These are phyloP conservation scores for Hypoxylon sp. DNA, from an alignment of 2,329 filamentous ascomycete species.

Conservation along the genomic window DNA sequence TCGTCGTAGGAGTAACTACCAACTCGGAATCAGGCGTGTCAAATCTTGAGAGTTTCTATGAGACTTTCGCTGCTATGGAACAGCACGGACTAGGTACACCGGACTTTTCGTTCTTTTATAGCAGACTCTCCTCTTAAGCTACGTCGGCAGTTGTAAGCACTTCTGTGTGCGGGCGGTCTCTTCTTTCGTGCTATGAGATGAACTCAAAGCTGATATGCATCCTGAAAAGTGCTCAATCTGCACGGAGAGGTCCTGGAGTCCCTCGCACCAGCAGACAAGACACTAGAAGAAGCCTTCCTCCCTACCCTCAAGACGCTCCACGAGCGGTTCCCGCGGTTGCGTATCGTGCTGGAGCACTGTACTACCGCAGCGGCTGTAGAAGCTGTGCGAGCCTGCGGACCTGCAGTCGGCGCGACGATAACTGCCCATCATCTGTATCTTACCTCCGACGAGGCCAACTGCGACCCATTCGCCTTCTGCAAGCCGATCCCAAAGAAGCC, in stretches of 20 bases:
- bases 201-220: constrained; percentile 1
- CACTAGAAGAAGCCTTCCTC: constrained; percentile 73
- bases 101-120: not conserved
- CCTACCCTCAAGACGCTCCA: constrained; percentile 83
- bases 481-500: constrained; percentile 83
- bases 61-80: constrained; percentile 92
- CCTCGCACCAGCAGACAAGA: constrained; percentile 61
- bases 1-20: constrained; percentile 68
- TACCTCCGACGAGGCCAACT: constrained; percentile 76
- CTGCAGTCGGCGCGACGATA: constrained; percentile 82
- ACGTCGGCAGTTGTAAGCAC: not conserved
- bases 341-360: constrained; percentile 84
- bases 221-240: constrained; percentile 78
- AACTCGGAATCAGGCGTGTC: constrained; percentile 78
- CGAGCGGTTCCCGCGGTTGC: constrained; percentile 77
- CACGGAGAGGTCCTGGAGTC: constrained; percentile 82
- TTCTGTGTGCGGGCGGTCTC: not conserved
- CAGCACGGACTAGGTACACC: constrained; percentile 64
- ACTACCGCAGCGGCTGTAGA: constrained; percentile 85
- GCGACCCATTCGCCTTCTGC: constrained; percentile 76
- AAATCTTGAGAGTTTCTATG: constrained; percentile 77
- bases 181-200: not conserved
- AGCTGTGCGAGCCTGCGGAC: constrained; percentile 80
- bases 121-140: not conserved
- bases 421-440: constrained; percentile 89